Evolutionary conservation across 768 basidiomycete species (phyloP).

Genomic region (Mycena capillaripes): DNA sequence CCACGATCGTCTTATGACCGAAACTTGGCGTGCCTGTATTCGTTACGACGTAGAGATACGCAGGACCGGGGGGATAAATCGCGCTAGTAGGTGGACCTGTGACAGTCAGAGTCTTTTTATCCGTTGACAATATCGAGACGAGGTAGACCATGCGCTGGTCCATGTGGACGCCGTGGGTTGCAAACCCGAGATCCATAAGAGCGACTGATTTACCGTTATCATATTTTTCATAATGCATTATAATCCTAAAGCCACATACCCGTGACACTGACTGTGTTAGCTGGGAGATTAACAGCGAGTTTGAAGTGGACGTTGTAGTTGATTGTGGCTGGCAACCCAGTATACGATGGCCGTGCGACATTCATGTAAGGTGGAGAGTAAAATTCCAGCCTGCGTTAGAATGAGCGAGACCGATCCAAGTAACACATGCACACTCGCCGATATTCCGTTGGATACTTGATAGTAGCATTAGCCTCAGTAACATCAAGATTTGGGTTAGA

Average conservation of each 20-base stretch:
- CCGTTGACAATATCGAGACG: slow-evolving; percentile 46
- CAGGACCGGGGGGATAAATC: slow-evolving; percentile 58
- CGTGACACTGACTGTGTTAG: slow-evolving; percentile 42
- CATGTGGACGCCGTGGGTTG: slow-evolving; percentile 58
- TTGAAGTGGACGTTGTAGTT: slow-evolving; percentile 53
- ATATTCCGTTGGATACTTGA: slow-evolving; percentile 51
- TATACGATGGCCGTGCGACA: slow-evolving; percentile 49
- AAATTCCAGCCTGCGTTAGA: slow-evolving; percentile 51
- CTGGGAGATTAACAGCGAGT: slow-evolving; percentile 49
- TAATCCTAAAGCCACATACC: slow-evolving; percentile 37
- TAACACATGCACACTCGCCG: slow-evolving; percentile 21
- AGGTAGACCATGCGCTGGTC: slow-evolving; percentile 55
- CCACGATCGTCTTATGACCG: slow-evolving; percentile 51
- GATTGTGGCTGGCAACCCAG: slow-evolving; percentile 52
- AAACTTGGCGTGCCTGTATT: slow-evolving; percentile 51
- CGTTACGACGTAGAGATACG: slow-evolving; percentile 50
- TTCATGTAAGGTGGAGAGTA: slow-evolving; percentile 59
- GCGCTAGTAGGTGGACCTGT: slow-evolving; percentile 52
- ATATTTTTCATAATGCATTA: too few species aligned
- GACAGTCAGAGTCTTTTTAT: slow-evolving; percentile 50
- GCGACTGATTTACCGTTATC: slow-evolving; percentile 44
- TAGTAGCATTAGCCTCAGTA: too few species aligned
- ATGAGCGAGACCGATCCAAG: background rate
- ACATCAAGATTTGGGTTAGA: slow-evolving; percentile 60
- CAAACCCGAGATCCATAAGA: slow-evolving; percentile 59